Evolutionary conservation across 345 rosid genomes (phyloP).

Genomic region (Brassica carinata): DNA sequence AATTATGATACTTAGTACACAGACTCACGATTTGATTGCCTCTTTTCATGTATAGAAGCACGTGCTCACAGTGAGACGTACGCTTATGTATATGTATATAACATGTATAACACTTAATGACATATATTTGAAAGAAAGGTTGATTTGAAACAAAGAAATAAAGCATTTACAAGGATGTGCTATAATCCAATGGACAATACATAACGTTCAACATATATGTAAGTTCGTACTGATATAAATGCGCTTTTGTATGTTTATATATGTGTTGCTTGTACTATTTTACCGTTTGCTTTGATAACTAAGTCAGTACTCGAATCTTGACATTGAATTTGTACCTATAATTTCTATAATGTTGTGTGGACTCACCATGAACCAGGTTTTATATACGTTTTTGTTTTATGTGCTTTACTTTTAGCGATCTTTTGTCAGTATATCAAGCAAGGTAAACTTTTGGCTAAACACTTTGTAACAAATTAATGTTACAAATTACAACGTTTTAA

Average conservation of each 20-base stretch:
- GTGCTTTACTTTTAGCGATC: constrained; percentile 16
- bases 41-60: constrained; percentile 38
- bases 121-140: constrained; percentile 23
- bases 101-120: background rate
- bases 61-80: constrained; percentile 30
- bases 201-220: constrained; percentile 19
- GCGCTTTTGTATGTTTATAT: constrained; percentile 13
- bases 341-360: constrained; percentile 16
- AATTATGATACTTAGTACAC: constrained; percentile 37
- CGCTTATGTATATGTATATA: constrained; percentile 6
- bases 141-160: constrained; percentile 30
- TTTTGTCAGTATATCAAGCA: constrained; percentile 33
- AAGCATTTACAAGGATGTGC: constrained; percentile 18
- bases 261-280: constrained; percentile 31
- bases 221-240: constrained; percentile 30
- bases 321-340: constrained; percentile 27
- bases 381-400: constrained; percentile 36
- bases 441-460: constrained; percentile 22
- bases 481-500: background rate
- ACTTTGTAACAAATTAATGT: constrained; percentile 9
- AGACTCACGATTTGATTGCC: constrained; percentile 33
- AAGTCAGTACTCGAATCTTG: constrained; percentile 31
- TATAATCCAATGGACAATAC: constrained; percentile 38
- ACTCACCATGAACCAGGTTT: constrained; percentile 31
- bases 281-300: constrained; percentile 31